phyloP scores from a whole-genome alignment of 1,284 basidiomycete species.

The Puccinia triticina region DNA sequence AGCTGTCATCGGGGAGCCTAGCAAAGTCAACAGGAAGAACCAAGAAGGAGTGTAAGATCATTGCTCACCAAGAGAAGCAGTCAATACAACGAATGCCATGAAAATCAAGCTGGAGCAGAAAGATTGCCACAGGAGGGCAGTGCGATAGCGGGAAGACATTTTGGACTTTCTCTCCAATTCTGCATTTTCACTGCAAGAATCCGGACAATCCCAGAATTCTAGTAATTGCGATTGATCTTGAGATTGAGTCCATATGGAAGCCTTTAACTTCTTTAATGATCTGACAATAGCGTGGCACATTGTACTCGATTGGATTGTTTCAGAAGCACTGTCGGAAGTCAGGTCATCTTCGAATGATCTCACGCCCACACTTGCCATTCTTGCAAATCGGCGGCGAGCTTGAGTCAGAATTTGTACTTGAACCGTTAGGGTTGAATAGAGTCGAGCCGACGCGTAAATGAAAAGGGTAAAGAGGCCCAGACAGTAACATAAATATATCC shows the following conservation, averaged over 20 bases:
- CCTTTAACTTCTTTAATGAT: constrained; percentile 5
- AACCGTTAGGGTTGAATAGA: constrained; percentile 16
- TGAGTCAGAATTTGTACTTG: constrained; percentile 18
- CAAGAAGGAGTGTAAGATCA: neutral
- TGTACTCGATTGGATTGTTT: neutral
- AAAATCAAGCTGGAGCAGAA: constrained; percentile 12
- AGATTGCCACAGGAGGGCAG: constrained; percentile 6
- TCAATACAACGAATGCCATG: neutral
- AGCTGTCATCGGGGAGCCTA: neutral
- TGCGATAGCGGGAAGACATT: constrained; percentile 5
- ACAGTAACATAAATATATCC: neutral
- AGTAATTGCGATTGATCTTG: neutral
- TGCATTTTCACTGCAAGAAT: constrained; percentile 21
- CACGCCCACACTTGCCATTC: constrained; percentile 23
- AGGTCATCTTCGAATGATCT: constrained; percentile 15
- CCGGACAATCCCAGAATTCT: constrained; percentile 13
- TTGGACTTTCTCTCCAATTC: constrained; percentile 10
- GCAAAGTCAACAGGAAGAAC: neutral
- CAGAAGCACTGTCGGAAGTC: neutral
- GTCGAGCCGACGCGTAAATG: constrained; percentile 13
- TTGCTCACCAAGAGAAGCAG: constrained; percentile 16
- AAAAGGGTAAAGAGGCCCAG: constrained; percentile 2
- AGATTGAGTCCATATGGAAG: neutral
- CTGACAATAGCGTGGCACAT: neutral
- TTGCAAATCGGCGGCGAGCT: constrained; percentile 18